Percentiles rank a stretch among this genome's conserved stretches.
phyloP scores from a whole-genome alignment of 2,329 filamentous ascomycete species.

The Diaporthe sp. region DNA sequence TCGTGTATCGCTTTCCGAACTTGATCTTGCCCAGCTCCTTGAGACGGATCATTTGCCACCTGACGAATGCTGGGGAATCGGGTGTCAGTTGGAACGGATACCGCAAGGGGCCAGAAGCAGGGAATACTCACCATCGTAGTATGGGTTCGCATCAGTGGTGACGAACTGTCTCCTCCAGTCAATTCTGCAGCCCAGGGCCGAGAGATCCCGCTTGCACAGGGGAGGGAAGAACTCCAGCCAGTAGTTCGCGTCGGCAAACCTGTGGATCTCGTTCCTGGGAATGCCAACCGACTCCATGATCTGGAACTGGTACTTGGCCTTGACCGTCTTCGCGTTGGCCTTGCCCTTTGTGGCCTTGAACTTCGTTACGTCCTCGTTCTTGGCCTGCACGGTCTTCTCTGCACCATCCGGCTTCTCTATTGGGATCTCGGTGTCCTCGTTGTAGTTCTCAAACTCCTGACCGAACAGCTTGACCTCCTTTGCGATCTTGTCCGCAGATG shows the following conservation, averaged over 20 bases:
- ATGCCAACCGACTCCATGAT: slow-evolving; percentile 91
- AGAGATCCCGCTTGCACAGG: slow-evolving; percentile 82
- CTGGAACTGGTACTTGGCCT: slow-evolving; percentile 95
- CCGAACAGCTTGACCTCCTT: slow-evolving; percentile 92
- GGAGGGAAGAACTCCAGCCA: slow-evolving; percentile 95
- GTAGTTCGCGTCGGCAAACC: slow-evolving; percentile 89
- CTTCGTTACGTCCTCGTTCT: slow-evolving; percentile 82
- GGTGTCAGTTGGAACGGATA: neutral
- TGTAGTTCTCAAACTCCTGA: slow-evolving; percentile 82
- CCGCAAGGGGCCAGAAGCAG: no score
- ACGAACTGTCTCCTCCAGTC: slow-evolving; percentile 95
- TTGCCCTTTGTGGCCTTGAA: slow-evolving; percentile 95
- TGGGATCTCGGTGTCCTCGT: slow-evolving; percentile 65
- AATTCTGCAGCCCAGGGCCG: slow-evolving; percentile 84
- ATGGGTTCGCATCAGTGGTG: slow-evolving; percentile 96
- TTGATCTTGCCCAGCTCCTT: slow-evolving; percentile 92
- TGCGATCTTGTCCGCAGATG: slow-evolving; percentile 93
- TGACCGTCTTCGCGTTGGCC: slow-evolving; percentile 87
- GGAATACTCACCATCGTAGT: slow-evolving; percentile 74
- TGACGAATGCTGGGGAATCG: slow-evolving; percentile 72
- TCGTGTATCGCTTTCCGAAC: slow-evolving; percentile 87
- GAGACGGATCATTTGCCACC: slow-evolving; percentile 97
- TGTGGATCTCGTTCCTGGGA: slow-evolving; percentile 87
- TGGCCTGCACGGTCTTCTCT: slow-evolving; percentile 70
- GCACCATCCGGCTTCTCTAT: slow-evolving; percentile 68